phyloP scores from a whole-genome alignment of 306 rosid species.

The Herpetospermum pedunculosum region DNA sequence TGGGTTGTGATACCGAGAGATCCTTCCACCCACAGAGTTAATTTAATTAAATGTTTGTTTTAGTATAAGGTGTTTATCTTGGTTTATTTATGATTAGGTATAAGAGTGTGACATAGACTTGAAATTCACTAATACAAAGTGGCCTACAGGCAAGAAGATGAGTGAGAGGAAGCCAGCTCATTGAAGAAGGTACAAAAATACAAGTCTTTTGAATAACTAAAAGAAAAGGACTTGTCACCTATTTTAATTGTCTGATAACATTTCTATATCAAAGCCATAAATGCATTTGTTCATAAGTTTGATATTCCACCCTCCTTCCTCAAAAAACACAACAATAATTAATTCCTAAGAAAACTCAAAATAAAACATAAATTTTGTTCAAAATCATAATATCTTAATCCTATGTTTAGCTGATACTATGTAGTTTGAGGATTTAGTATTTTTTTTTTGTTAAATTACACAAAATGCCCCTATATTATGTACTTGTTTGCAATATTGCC shows the following conservation, averaged over 20 bases:
- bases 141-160: neutral
- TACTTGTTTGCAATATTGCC: neutral
- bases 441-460: neutral
- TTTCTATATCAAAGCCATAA: conserved; percentile 47
- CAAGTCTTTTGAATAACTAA: conserved; percentile 29
- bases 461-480: neutral
- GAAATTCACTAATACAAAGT: neutral
- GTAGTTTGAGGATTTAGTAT: neutral
- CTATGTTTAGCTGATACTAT: neutral
- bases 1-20: no score
- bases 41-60: neutral
- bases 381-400: neutral
- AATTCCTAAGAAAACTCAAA: neutral
- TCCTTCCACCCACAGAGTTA: no score
- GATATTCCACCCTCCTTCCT: neutral
- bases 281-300: conserved; percentile 21
- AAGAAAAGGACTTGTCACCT: conserved; percentile 65
- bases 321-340: neutral
- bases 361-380: neutral
- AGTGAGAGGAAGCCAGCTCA: neutral
- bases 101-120: neutral
- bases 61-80: neutral
- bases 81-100: neutral
- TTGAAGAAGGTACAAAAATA: conserved; percentile 2
- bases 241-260: conserved; percentile 28